phyloP scores from a whole-genome alignment of 2,329 filamentous ascomycete genomes.

The Talaromyces verruculosus region DNA sequence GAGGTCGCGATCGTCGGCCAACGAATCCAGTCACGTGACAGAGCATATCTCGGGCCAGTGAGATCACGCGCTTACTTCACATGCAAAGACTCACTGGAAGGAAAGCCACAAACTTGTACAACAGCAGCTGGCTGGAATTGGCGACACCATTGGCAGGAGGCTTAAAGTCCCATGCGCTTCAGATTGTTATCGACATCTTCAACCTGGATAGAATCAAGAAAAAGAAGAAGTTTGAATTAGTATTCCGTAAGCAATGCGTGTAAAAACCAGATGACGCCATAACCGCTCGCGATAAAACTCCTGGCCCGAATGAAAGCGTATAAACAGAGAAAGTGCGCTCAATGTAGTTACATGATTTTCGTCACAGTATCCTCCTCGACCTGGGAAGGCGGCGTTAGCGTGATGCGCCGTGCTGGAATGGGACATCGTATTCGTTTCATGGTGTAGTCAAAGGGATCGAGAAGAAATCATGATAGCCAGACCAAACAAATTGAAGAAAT shows the following conservation, averaged over 20 bases:
- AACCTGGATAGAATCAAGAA: constrained; percentile 11
- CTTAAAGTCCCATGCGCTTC: constrained; percentile 30
- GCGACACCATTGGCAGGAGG: constrained; percentile 11
- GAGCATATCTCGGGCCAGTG: constrained; percentile 36
- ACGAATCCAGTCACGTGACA: constrained; percentile 38
- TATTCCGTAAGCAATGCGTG: constrained; percentile 15
- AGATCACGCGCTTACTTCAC: constrained; percentile 43
- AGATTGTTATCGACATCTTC: constrained; percentile 26
- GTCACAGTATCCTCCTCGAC: constrained; percentile 82
- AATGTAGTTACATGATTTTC: constrained; percentile 71
- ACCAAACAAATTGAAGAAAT: not conserved
- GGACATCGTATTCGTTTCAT: too few relatives aligned
- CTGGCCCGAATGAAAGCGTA: constrained; percentile 12
- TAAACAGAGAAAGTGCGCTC: constrained; percentile 1
- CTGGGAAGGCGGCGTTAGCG: constrained; percentile 54
- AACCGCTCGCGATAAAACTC: constrained; percentile 5
- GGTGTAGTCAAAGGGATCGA: not conserved
- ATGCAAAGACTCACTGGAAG: constrained; percentile 23
- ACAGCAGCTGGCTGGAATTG: constrained; percentile 11
- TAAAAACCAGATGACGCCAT: constrained; percentile 12
- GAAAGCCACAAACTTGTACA: constrained; percentile 23
- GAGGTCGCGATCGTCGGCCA: constrained; percentile 29
- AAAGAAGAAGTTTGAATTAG: constrained; percentile 15
- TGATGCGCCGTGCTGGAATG: not conserved
- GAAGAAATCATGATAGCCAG: not conserved